A percentile compares a stretch with the other conserved stretches of the same genome.
Evolutionary conservation across 306 rosid genomes (phyloP).

Genomic region (Sechiopsis laciniata): DNA sequence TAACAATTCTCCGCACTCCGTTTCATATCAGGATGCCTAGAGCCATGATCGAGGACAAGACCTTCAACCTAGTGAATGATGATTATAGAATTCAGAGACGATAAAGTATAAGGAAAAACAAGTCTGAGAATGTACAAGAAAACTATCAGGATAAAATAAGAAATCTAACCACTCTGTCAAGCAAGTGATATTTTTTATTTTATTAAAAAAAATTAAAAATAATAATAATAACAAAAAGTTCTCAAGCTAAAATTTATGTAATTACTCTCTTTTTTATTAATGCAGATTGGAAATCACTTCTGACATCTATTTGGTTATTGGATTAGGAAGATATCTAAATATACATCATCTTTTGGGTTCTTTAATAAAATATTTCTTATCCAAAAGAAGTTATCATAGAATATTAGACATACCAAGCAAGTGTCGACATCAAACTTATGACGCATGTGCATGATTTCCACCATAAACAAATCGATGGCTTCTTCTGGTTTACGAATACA

Average conservation of each 20-base stretch:
- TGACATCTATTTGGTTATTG: background rate
- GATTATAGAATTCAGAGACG: background rate
- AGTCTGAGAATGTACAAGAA: background rate
- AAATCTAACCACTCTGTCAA: background rate
- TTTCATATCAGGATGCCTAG: slow-evolving; percentile 99
- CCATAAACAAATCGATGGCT: slow-evolving; percentile 86
- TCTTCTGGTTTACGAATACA: slow-evolving; percentile 86
- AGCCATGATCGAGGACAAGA: slow-evolving; percentile 98
- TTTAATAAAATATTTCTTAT: background rate
- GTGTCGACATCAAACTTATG: slow-evolving; percentile 94
- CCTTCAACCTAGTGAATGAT: slow-evolving; percentile 71
- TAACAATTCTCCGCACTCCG: slow-evolving; percentile 84
- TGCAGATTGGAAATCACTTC: background rate
- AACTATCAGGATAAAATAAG: background rate
- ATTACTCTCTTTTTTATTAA: background rate
- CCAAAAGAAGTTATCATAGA: background rate
- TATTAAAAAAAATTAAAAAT: background rate
- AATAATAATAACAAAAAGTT: background rate
- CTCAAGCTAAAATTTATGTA: background rate
- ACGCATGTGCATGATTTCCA: slow-evolving; percentile 97
- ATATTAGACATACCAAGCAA: slow-evolving; percentile 57
- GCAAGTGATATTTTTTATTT: background rate
- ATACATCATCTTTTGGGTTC: background rate
- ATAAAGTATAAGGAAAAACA: background rate
- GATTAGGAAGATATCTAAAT: background rate